Evolutionary conservation across 306 rosid genomes (phyloP), one percentile per base, ranked within the genome.

Genomic region (Ammopiptanthus mongolicus): DNA sequence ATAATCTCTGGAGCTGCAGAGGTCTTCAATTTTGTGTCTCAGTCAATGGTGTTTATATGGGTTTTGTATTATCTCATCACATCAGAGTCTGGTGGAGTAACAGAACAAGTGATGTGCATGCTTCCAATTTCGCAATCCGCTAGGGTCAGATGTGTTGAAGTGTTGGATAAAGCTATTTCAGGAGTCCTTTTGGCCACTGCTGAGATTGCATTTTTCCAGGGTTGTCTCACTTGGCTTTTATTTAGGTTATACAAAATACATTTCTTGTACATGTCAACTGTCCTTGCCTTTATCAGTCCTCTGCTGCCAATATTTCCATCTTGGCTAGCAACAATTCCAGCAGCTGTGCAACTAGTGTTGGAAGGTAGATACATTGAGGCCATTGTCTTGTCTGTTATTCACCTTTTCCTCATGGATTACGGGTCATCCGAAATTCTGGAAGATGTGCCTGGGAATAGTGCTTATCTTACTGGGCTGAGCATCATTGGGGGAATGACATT

Each of bases 401-500:
- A 95, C 78, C 97, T 92, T 25, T 82, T 80, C 81, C 97, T 95
- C 73, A 83, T 90, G 93, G 97, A 89, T 65, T 92, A 88, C 19
- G 96, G 96, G 0, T 78, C 88, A 17, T 79, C 97, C 0, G 99
- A 88, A 79, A 95, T 95, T 70, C 97, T 90, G 29, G 96, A 92
- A 84, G 92, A 87, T 44, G 89, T 87, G 64, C 99, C 99, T 0
- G 99, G 97, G 25, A 86, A 90, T 55, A 95, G 99, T 80, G 84
- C 90, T 28, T 95, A 91, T 72, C 99, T 95, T 63, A 86, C 92
- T 13, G 99, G 97, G 5, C 91, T 95, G 8, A 95, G 99, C 88
- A 92, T 95, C 87, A 79, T 95, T 77, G 99, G 99, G 65, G 99
- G 99, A 81, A 84, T 95, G 96, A 89, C 99, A 37, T 85, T 95